Conservation (phyloP, 2,329 filamentous ascomycete genomes). For the Alternaria arbusti region DNA sequence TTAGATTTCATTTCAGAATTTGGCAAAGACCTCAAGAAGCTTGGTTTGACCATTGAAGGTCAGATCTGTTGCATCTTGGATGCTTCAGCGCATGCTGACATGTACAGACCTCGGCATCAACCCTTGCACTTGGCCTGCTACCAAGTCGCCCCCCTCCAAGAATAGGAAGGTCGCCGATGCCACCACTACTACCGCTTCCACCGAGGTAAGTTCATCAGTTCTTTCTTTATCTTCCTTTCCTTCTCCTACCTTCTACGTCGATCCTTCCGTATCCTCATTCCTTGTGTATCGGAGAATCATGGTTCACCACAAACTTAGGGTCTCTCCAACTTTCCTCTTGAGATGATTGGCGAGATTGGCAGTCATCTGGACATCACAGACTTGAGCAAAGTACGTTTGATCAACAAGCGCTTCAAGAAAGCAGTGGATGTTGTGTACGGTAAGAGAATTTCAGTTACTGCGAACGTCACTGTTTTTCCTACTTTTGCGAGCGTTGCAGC, state of each 20-base stretch:
- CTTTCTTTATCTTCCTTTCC: neutral
- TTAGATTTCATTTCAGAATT: neutral
- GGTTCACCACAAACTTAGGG: too few relatives aligned
- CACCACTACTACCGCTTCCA: neutral
- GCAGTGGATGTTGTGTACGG: too few relatives aligned
- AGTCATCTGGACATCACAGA: neutral
- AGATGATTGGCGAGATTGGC: neutral
- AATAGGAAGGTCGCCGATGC: neutral
- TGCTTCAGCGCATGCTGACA: neutral
- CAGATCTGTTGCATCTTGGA: neutral
- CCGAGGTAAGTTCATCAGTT: neutral
- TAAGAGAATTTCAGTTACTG: neutral
- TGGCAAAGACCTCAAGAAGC: neutral
- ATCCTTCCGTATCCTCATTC: too few relatives aligned
- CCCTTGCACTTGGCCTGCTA: neutral
- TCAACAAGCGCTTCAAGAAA: neutral
- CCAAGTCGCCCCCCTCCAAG: neutral
- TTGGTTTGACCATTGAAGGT: neutral
- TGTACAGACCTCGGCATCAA: neutral
- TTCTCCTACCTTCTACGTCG: too few relatives aligned
- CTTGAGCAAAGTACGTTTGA: neutral
- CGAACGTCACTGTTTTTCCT: neutral
- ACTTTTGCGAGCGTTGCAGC: constrained; percentile 2
- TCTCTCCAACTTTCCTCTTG: neutral
- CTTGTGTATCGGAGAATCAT: too few relatives aligned